Conservation (phyloP, 306 rosid species). For the Malus sieversii region DNA sequence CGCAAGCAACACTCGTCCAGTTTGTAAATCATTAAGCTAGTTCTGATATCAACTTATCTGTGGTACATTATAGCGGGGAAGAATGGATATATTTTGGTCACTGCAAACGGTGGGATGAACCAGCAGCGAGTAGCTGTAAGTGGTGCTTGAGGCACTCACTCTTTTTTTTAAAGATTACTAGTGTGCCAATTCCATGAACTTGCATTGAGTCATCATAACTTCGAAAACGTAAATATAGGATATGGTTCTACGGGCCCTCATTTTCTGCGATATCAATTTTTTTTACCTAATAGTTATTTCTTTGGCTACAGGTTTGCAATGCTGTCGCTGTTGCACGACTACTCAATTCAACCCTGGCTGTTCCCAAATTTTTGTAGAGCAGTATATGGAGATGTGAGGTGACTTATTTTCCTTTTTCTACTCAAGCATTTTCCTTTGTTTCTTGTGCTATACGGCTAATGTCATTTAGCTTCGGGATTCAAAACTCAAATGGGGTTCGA, state of each 20-base stretch:
- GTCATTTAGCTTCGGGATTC: slow-evolving; percentile 7
- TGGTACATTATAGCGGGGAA: slow-evolving; percentile 49
- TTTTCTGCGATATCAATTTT: neutral
- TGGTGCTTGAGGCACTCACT: slow-evolving; percentile 18
- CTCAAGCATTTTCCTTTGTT: neutral
- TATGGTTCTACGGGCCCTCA: neutral
- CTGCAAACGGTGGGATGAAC: slow-evolving; percentile 98
- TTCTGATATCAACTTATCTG: slow-evolving; percentile 27
- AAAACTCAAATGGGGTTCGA: neutral
- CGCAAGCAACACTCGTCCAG: neutral
- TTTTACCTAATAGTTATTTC: neutral
- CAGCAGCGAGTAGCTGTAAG: slow-evolving; percentile 97
- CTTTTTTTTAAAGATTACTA: neutral
- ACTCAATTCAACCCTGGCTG: slow-evolving; percentile 74
- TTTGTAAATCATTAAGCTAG: neutral
- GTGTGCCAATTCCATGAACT: slow-evolving; percentile 1
- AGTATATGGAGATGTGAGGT: slow-evolving; percentile 97
- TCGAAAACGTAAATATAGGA: neutral
- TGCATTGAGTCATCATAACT: neutral
- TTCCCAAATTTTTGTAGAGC: slow-evolving; percentile 87
- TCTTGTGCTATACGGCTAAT: neutral
- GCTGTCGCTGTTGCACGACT: slow-evolving; percentile 73
- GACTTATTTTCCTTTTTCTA: slow-evolving; percentile 17
- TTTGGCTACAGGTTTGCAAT: slow-evolving; percentile 74
- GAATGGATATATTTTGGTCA: slow-evolving; percentile 78